phyloP scores from a whole-genome alignment of 768 basidiomycete genomes.

The Mycena alexandri region DNA sequence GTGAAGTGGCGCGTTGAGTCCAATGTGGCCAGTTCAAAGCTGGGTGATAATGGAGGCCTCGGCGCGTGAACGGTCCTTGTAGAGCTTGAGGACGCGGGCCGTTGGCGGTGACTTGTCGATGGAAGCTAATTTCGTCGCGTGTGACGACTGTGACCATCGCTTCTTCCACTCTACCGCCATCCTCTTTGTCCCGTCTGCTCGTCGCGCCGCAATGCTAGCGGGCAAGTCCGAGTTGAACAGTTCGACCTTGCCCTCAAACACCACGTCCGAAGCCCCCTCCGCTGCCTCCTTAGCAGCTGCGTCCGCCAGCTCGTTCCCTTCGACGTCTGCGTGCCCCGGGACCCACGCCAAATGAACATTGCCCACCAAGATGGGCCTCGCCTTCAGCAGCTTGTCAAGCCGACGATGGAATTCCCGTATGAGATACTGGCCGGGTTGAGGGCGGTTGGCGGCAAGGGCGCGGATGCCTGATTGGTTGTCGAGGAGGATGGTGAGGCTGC shows the following conservation, averaged over 20 bases:
- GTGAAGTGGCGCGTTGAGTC: slow-evolving; percentile 38
- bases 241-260: background rate
- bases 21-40: slow-evolving; percentile 34
- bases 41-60: slow-evolving; percentile 33
- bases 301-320: too few relatives aligned
- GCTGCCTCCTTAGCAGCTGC: slow-evolving; percentile 39
- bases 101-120: too few relatives aligned
- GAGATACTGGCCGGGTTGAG: too few relatives aligned
- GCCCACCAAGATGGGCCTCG: too few relatives aligned
- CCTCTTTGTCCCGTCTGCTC: background rate
- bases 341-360: too few relatives aligned
- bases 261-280: background rate
- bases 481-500: too few relatives aligned
- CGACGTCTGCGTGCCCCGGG: too few relatives aligned
- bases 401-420: too few relatives aligned
- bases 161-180: background rate
- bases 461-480: too few relatives aligned
- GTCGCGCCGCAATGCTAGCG: slow-evolving; percentile 19
- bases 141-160: slow-evolving; percentile 8
- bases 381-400: too few relatives aligned
- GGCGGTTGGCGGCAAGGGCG: too few relatives aligned
- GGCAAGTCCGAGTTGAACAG: slow-evolving; percentile 10
- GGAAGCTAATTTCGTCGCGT: background rate
- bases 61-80: slow-evolving; percentile 12
- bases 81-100: slow-evolving; percentile 25